Percentiles rank a stretch among this genome's conserved stretches.
These are phyloP conservation scores for Beauveria sp. DNA, from an alignment of 2,329 filamentous ascomycete genomes.

Conservation along the genomic window DNA sequence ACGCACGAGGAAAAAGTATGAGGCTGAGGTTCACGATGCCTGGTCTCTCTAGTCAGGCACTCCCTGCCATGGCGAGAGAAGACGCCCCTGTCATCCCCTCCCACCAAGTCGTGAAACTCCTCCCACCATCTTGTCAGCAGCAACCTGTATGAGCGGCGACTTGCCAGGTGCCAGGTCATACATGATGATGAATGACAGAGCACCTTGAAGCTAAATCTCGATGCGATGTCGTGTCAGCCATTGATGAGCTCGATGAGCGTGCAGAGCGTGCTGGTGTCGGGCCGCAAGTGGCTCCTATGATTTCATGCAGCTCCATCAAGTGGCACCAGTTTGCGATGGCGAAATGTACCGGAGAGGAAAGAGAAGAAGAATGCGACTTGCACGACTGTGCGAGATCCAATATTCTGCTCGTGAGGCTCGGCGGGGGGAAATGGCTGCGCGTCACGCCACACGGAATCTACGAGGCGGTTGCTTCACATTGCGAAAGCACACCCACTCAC, in stretches of 20 bases:
- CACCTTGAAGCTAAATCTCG: background rate
- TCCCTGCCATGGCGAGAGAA: background rate
- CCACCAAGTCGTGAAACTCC: background rate
- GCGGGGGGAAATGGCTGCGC: background rate
- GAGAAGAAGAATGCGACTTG: background rate
- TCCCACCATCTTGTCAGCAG: conserved; percentile 2
- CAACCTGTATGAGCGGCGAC: background rate
- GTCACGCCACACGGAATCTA: background rate
- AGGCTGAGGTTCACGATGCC: conserved; percentile 11
- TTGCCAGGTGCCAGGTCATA: too few relatives aligned
- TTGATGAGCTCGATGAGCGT: background rate
- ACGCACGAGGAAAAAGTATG: background rate
- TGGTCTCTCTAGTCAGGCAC: conserved; percentile 7
- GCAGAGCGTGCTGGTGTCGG: background rate
- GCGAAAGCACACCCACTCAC: background rate
- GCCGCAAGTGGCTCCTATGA: conserved; percentile 9
- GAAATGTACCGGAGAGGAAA: background rate
- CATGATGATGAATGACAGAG: too few relatives aligned
- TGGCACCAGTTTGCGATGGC: conserved; percentile 1
- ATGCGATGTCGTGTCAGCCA: background rate
- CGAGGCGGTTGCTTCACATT: background rate
- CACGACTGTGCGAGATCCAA: background rate
- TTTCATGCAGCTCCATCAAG: conserved; percentile 6
- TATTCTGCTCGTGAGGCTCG: conserved; percentile 3
- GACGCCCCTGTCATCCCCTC: background rate